These are phyloP conservation scores for Eudorina sp. DNA, from an alignment of 139 green algal genomes.

Conservation along the genomic window DNA sequence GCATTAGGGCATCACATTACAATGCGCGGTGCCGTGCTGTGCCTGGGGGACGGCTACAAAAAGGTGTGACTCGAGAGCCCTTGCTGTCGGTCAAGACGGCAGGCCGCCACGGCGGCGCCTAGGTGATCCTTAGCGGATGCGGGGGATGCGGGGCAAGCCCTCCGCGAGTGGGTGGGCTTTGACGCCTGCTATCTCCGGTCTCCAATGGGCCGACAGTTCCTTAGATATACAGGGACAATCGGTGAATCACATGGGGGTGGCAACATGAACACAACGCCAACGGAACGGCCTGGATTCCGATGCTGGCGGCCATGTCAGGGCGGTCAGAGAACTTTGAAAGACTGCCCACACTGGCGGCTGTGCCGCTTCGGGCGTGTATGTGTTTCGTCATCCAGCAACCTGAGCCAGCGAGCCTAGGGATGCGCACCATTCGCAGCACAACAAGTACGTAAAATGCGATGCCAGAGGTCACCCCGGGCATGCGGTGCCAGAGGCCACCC, in stretches of 20 bases:
- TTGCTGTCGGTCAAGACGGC: too few relatives aligned
- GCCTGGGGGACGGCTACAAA: too few relatives aligned
- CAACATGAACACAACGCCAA: neutral
- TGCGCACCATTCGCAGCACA: neutral
- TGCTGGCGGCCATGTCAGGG: too few relatives aligned
- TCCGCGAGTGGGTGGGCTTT: too few relatives aligned
- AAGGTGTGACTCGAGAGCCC: too few relatives aligned
- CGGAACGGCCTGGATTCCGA: too few relatives aligned
- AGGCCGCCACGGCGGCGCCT: too few relatives aligned
- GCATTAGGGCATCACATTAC: too few relatives aligned
- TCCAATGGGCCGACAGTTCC: neutral
- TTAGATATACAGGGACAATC: neutral
- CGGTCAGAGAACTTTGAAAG: slow-evolving; percentile 28
- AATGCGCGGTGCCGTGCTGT: too few relatives aligned
- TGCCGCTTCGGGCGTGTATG: neutral
- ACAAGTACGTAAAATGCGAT: neutral
- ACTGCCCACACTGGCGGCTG: neutral
- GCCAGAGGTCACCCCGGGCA: too few relatives aligned
- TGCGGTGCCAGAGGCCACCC: neutral
- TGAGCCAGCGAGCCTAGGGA: too few relatives aligned
- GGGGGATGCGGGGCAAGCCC: neutral
- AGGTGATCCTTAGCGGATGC: neutral
- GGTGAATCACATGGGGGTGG: neutral
- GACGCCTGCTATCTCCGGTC: too few relatives aligned
- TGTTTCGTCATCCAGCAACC: neutral